These are phyloP conservation scores for Metschnikowia sp. DNA, from an alignment of 805 yeast species.

Conservation along the genomic window DNA sequence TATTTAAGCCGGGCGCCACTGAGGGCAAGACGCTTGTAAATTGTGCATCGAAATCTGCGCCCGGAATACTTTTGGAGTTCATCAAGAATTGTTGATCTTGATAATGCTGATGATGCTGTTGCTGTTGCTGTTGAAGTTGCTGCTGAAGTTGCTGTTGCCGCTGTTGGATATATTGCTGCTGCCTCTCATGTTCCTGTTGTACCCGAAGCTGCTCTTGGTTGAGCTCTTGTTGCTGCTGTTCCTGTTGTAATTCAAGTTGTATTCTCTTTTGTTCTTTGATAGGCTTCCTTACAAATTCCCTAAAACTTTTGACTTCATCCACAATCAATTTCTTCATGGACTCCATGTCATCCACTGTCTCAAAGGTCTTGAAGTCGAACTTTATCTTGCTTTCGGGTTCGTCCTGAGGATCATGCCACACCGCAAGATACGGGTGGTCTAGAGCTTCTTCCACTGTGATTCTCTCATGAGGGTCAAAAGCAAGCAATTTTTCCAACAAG, in stretches of 20 bases:
- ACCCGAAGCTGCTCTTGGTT: constrained; percentile 16
- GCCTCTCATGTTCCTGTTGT: constrained; percentile 17
- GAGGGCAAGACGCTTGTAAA: constrained; percentile 14
- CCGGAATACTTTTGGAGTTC: constrained; percentile 4
- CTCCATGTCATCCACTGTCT: constrained; percentile 72
- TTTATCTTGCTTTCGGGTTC: constrained; percentile 80
- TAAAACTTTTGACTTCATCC: constrained; percentile 73
- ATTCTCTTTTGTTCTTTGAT: constrained; percentile 50
- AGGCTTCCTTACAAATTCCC: constrained; percentile 80
- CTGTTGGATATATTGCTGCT: constrained; percentile 12
- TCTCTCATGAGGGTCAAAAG: constrained; percentile 83
- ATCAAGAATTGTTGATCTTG: constrained; percentile 1
- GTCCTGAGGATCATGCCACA: constrained; percentile 74
- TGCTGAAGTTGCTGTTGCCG: constrained; percentile 6
- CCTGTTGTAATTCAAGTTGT: constrained; percentile 31
- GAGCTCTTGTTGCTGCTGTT: constrained; percentile 18
- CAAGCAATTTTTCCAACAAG: constrained; percentile 59
- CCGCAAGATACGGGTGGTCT: constrained; percentile 78
- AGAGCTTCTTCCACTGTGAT: constrained; percentile 87
- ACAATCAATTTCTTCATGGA: constrained; percentile 73
- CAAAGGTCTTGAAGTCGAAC: constrained; percentile 81
- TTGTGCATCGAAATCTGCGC: constrained; percentile 3
- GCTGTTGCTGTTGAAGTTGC: constrained; percentile 5
- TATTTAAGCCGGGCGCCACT: constrained; percentile 13
- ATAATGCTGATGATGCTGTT: neutral